A percentile compares a stretch with the other conserved stretches of the same genome.
These are phyloP conservation scores for Glycine soja DNA, from an alignment of 306 rosid genomes.

Conservation along the genomic window DNA sequence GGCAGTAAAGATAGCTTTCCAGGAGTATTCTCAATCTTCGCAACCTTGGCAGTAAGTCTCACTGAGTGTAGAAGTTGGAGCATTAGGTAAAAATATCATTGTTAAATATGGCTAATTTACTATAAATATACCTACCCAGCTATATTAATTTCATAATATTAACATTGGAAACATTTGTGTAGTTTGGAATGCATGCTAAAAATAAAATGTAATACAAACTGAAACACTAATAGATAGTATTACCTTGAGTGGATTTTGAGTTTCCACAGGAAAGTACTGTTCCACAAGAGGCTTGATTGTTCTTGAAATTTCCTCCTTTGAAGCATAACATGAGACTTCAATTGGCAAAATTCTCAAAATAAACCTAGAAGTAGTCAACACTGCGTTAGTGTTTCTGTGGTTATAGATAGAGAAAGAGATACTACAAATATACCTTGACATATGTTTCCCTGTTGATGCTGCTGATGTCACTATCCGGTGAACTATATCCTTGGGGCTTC, in stretches of 20 bases:
- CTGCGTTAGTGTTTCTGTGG: constrained; percentile 18
- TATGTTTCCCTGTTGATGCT: constrained; percentile 83
- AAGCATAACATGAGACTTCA: constrained; percentile 93
- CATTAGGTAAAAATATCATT: constrained; percentile 13
- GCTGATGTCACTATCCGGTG: constrained; percentile 79
- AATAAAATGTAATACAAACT: constrained; percentile 18
- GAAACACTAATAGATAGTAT: constrained; percentile 11
- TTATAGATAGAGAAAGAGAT: neutral
- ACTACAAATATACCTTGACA: constrained; percentile 73
- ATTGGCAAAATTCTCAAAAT: constrained; percentile 87
- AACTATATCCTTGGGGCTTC: constrained; percentile 78
- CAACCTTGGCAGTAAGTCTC: neutral
- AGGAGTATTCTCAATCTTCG: neutral
- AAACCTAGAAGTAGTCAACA: constrained; percentile 68
- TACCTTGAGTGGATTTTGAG: constrained; percentile 79
- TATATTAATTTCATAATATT: neutral
- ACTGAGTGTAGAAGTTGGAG: constrained; percentile 17
- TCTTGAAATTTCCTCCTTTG: constrained; percentile 90
- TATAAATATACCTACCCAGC: neutral
- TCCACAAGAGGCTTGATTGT: constrained; percentile 80
- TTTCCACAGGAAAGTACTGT: constrained; percentile 74
- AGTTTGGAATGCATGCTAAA: constrained; percentile 20
- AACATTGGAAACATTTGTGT: constrained; percentile 1
- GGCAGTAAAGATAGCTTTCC: no score
- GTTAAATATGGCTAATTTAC: neutral